Conservation (phyloP, 192 early-diverging fungal genomes). For the Backusella mclennaniae region DNA sequence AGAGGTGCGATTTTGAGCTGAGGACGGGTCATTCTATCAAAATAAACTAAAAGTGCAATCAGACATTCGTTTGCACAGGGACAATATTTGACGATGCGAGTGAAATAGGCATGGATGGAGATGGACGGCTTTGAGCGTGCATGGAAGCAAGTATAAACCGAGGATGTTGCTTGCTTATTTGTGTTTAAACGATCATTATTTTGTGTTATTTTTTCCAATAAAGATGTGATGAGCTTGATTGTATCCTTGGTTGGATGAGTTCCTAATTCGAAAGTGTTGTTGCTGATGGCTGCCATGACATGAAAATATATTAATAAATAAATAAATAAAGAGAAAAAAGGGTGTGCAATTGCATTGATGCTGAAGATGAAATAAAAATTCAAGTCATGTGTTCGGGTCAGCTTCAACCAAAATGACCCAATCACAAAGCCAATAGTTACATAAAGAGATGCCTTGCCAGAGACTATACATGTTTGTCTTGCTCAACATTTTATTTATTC, state of each 20-base stretch:
- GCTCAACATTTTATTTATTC: no score
- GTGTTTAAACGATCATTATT: constrained; percentile 47
- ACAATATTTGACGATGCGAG: constrained; percentile 91
- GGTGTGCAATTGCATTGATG: background rate
- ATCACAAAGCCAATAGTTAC: no score
- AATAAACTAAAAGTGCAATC: constrained; percentile 82
- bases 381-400: background rate
- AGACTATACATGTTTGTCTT: no score
- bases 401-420: no score
- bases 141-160: constrained; percentile 79
- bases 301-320: constrained; percentile 3
- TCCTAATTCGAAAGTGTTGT: constrained; percentile 45
- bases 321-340: background rate
- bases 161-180: constrained; percentile 19
- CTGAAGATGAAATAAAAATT: background rate
- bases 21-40: constrained; percentile 75
- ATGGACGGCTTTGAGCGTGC: constrained; percentile 90
- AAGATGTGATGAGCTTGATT: constrained; percentile 56
- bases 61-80: constrained; percentile 93
- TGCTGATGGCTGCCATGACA: background rate
- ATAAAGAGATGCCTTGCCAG: no score
- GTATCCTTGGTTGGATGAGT: constrained; percentile 57
- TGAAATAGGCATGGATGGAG: constrained; percentile 80
- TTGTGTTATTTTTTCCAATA: constrained; percentile 58
- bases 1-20: constrained; percentile 63